Percentiles rank a stretch among this genome's conserved stretches.
Evolutionary conservation across 371 early-diverging fungal genomes (phyloP).

Genomic region (Capniomyces stellatus): DNA sequence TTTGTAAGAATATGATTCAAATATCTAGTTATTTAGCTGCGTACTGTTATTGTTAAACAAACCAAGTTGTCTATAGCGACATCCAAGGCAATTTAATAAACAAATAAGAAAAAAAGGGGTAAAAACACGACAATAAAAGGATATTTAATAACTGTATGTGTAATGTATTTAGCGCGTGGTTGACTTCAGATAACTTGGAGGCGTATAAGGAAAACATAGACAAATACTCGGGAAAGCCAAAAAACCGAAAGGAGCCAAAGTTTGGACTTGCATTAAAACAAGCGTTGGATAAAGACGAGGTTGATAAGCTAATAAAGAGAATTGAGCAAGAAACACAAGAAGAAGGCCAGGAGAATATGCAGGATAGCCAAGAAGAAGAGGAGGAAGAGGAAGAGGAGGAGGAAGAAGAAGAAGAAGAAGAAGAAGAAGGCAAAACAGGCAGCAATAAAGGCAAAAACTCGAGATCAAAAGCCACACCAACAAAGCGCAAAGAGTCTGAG

Average conservation of each 20-base stretch:
- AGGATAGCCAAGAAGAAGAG: neutral
- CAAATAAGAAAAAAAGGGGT: no score
- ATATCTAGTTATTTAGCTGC: no score
- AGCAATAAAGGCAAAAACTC: neutral
- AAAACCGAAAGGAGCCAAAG: slow-evolving; percentile 24
- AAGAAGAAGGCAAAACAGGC: slow-evolving; percentile 1
- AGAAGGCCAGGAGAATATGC: neutral
- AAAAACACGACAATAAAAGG: no score
- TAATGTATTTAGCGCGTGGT: slow-evolving; percentile 22
- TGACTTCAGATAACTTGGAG: slow-evolving; percentile 24
- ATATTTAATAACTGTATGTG: no score
- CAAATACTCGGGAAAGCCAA: slow-evolving; percentile 20
- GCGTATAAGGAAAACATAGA: slow-evolving; percentile 20
- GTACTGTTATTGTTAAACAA: no score
- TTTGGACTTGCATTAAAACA: slow-evolving; percentile 25
- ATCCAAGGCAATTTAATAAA: no score
- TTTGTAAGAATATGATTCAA: no score
- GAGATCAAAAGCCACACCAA: neutral
- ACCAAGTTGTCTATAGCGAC: no score
- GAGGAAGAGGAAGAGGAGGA: neutral
- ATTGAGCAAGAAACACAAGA: neutral
- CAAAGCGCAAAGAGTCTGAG: neutral
- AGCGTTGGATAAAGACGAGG: slow-evolving; percentile 17
- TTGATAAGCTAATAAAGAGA: slow-evolving; percentile 12
- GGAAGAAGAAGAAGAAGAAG: slow-evolving; percentile 3